Conservation (phyloP, 2,329 filamentous ascomycete species). For the Penicillium oxalicum region DNA sequence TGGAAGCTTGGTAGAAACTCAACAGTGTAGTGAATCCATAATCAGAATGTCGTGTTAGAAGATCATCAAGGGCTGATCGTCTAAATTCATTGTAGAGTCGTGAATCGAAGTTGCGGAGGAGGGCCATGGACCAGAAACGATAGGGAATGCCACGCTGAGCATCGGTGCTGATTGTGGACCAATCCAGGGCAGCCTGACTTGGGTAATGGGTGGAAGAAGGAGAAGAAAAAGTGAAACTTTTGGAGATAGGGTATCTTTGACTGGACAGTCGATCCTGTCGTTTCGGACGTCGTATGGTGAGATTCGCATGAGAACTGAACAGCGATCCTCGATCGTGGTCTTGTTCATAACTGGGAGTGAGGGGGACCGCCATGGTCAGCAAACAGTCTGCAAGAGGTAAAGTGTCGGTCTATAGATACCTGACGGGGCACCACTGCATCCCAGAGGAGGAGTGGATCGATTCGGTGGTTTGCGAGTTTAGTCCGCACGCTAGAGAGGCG, state of each 20-base stretch:
- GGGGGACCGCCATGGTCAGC: background rate
- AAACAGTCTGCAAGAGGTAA: background rate
- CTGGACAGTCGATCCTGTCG: constrained; percentile 1
- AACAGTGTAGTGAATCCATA: constrained; percentile 58
- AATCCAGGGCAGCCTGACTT: constrained; percentile 18
- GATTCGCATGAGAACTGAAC: background rate
- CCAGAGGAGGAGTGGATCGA: constrained; percentile 22
- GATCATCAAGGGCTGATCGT: constrained; percentile 60
- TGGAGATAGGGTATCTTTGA: constrained; percentile 42
- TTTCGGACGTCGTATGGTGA: background rate
- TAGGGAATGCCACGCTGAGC: constrained; percentile 58
- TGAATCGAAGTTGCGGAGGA: constrained; percentile 67
- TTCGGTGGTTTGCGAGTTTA: constrained; percentile 25
- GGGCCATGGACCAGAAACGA: constrained; percentile 68
- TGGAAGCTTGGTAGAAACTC: constrained; percentile 57
- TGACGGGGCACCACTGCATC: constrained; percentile 27
- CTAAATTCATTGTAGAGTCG: constrained; percentile 72
- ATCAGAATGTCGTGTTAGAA: constrained; percentile 45
- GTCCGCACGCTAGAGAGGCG: constrained; percentile 45
- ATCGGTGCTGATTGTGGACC: constrained; percentile 26
- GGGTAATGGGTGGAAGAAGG: constrained; percentile 46
- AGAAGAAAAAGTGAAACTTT: constrained; percentile 31
- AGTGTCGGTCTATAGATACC: constrained; percentile 5
- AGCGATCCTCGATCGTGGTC: background rate
- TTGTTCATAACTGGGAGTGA: background rate